phyloP scores from a whole-genome alignment of 2,329 filamentous ascomycete species.

The Ophiocordyceps sinensis region DNA sequence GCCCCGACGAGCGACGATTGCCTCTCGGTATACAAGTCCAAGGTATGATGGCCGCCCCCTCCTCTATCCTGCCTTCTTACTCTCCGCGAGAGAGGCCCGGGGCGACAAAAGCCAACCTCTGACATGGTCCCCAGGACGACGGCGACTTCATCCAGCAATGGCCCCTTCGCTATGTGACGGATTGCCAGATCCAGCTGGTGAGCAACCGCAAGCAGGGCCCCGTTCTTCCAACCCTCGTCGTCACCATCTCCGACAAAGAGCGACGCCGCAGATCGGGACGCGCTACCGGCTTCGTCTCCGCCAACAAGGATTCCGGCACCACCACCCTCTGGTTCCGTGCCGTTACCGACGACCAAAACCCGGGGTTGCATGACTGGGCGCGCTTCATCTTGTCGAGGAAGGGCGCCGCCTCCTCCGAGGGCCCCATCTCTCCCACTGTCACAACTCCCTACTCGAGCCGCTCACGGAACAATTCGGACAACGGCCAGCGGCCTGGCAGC shows the following conservation, averaged over 20 bases:
- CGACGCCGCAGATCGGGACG: constrained; percentile 51
- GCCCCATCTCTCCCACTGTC: constrained; percentile 38
- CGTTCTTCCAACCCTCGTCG: constrained; percentile 41
- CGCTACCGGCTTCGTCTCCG: constrained; percentile 38
- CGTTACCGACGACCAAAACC: constrained; percentile 33
- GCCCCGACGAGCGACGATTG: constrained; percentile 22
- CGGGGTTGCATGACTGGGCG: constrained; percentile 45
- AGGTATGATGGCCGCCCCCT: constrained; percentile 20
- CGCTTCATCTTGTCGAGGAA: constrained; percentile 34
- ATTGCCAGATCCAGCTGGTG: constrained; percentile 44
- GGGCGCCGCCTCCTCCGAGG: constrained; percentile 31
- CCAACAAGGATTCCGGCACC: constrained; percentile 32
- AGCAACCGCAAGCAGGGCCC: constrained; percentile 48
- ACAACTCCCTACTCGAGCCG: constrained; percentile 35
- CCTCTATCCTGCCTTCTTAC: constrained; percentile 3
- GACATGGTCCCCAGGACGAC: constrained; percentile 25
- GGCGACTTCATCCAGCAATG: constrained; percentile 38
- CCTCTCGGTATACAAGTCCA: constrained; percentile 41
- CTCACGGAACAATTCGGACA: constrained; percentile 25
- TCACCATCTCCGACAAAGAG: constrained; percentile 45
- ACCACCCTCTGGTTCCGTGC: constrained; percentile 43
- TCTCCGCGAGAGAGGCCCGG: neutral
- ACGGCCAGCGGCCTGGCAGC: constrained; percentile 28
- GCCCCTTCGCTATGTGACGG: constrained; percentile 34
- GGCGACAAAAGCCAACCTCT: neutral